Conservation (phyloP, 805 yeast species). For the Schwanniomyces sp. region DNA sequence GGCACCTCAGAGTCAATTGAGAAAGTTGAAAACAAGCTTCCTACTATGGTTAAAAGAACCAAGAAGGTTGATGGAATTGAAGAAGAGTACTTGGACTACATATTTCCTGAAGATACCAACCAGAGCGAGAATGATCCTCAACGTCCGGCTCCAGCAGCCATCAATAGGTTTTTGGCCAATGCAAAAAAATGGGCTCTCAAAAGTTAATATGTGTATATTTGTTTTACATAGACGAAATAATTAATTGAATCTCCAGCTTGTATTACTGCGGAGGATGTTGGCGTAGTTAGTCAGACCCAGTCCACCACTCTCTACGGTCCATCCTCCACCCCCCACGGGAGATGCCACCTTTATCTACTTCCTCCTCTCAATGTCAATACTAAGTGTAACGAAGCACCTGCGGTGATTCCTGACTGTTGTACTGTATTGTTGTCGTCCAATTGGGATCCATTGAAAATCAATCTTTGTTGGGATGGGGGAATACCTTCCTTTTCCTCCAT, state of each 20-base stretch:
- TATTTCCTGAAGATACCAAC: conserved; percentile 60
- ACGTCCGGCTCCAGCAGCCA: conserved; percentile 17
- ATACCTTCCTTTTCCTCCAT: conserved; percentile 97
- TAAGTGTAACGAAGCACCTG: conserved; percentile 86
- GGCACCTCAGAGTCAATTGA: conserved; percentile 47
- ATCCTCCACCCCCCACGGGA: neutral
- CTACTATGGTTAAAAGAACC: conserved; percentile 50
- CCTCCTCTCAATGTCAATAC: conserved; percentile 96
- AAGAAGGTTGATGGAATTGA: conserved; percentile 45
- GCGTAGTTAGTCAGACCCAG: neutral
- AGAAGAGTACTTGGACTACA: conserved; percentile 58
- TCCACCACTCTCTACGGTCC: neutral
- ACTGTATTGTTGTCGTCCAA: conserved; percentile 82
- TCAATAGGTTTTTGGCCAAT: conserved; percentile 40
- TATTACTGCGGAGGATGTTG: neutral
- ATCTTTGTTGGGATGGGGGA: conserved; percentile 93
- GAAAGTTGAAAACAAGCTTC: conserved; percentile 47
- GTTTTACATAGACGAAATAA: neutral
- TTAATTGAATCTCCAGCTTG: neutral
- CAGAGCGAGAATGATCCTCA: conserved; percentile 15
- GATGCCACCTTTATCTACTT: conserved; percentile 1
- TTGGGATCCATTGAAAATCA: conserved; percentile 88
- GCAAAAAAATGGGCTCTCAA: conserved; percentile 30
- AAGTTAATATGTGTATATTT: neutral
- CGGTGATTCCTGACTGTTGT: conserved; percentile 67